Percentiles rank a stretch among this genome's conserved stretches.
Conservation (phyloP, 2,329 filamentous ascomycete genomes). For the Gremmenia infestans region DNA sequence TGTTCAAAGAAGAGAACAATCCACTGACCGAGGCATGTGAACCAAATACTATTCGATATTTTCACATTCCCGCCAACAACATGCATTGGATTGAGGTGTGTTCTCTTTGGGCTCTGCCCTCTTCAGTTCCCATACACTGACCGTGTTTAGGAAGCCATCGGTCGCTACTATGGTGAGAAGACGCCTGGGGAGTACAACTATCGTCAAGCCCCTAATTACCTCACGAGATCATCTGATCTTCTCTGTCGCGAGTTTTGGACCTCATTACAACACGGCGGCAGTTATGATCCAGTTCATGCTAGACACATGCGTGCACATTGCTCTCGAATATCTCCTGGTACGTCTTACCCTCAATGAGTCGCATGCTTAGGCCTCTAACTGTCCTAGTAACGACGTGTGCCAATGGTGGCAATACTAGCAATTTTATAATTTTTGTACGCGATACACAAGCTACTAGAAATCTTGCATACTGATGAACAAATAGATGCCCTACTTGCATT, state of each 20-base stretch:
- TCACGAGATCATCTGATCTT: not conserved
- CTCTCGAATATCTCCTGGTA: slow-evolving; percentile 1
- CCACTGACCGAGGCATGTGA: not conserved
- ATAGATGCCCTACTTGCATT: slow-evolving; percentile 11
- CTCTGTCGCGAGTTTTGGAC: slow-evolving; percentile 8
- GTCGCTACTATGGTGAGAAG: slow-evolving; percentile 3
- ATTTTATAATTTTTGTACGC: slow-evolving; percentile 9
- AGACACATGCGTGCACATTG: slow-evolving; percentile 9
- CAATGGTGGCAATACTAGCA: not conserved
- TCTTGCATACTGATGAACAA: not conserved
- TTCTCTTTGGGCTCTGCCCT: not conserved
- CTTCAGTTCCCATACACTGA: not conserved
- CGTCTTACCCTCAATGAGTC: not conserved
- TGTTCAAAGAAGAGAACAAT: not conserved
- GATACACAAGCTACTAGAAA: not conserved
- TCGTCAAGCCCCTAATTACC: not conserved
- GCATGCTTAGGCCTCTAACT: not conserved
- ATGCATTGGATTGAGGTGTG: slow-evolving; percentile 12
- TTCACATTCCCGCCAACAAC: slow-evolving; percentile 7
- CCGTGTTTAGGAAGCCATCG: slow-evolving; percentile 4
- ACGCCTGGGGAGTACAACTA: slow-evolving; percentile 3
- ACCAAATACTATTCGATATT: slow-evolving; percentile 4
- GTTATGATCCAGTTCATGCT: slow-evolving; percentile 3
- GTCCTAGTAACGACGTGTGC: not conserved
- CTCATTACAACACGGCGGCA: slow-evolving; percentile 3